Evolutionary conservation across 192 early-diverging fungal species (phyloP).

Genomic region (Umbelopsis ramanniana): DNA sequence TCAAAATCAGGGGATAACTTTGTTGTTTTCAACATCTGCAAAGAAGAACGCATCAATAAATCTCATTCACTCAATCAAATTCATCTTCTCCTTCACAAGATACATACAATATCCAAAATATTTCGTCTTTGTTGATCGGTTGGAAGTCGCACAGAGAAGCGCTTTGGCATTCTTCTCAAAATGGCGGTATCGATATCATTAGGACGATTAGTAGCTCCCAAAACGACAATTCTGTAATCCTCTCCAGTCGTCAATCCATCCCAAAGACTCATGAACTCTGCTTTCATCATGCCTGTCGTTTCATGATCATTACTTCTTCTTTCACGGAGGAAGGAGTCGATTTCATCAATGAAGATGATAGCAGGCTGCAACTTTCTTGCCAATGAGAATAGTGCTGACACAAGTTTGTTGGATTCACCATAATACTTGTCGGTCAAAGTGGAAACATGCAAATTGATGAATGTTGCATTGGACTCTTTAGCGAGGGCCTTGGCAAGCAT

Average conservation of each 20-base stretch:
- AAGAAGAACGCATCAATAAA: not conserved
- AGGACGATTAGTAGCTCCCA: constrained; percentile 97
- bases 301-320: constrained; percentile 91
- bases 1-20: constrained; percentile 75
- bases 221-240: constrained; percentile 69
- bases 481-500: constrained; percentile 99
- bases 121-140: constrained; percentile 80
- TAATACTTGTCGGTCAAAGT: constrained; percentile 99
- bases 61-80: not conserved
- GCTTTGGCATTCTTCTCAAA: constrained; percentile 96
- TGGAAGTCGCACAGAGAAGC: constrained; percentile 87
- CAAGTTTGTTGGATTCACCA: constrained; percentile 95
- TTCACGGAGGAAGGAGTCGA: constrained; percentile 96
- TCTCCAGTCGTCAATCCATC: constrained; percentile 88
- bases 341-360: constrained; percentile 99
- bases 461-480: constrained; percentile 94
- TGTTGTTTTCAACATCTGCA: constrained; percentile 74
- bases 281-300: constrained; percentile 98
- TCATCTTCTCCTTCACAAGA: no score
- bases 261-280: constrained; percentile 99
- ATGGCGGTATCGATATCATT: constrained; percentile 98
- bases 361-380: constrained; percentile 93
- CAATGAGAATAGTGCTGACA: constrained; percentile 89
- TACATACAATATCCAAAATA: constrained; percentile 76
- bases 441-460: constrained; percentile 97